Evolutionary conservation across 2,329 filamentous ascomycete species (phyloP).

Genomic region (Ceratocystis colombiana): DNA sequence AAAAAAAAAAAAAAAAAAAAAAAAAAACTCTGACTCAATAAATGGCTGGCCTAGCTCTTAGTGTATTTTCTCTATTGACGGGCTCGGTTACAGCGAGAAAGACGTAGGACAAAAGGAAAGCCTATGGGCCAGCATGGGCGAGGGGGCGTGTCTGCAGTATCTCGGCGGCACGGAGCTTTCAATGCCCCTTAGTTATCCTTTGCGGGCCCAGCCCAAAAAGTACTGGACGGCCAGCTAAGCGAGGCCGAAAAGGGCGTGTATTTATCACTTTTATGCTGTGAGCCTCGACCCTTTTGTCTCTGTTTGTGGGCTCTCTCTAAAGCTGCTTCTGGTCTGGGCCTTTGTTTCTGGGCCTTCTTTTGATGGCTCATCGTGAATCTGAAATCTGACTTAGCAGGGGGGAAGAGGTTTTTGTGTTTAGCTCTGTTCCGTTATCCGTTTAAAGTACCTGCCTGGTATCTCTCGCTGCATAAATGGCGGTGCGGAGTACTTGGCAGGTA

Average conservation of each 20-base stretch:
- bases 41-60: too few species aligned
- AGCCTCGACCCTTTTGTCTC: not conserved
- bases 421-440: not conserved
- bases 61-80: not conserved
- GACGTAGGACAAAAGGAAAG: not conserved
- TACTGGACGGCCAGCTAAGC: not conserved
- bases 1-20: too few species aligned
- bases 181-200: not conserved
- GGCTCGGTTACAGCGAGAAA: not conserved
- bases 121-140: not conserved
- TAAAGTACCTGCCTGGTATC: not conserved
- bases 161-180: conserved; percentile 7
- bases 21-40: conserved; percentile 16
- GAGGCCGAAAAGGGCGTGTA: not conserved
- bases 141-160: not conserved
- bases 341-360: conserved; percentile 3
- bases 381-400: conserved; percentile 5
- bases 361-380: conserved; percentile 14
- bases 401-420: not conserved
- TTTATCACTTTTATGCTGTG: not conserved
- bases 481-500: not conserved
- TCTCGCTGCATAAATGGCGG: not conserved
- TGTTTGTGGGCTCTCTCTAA: not conserved
- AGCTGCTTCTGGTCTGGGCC: conserved; percentile 1
- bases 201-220: not conserved